These are phyloP conservation scores for Aegle marmelos DNA, from an alignment of 345 rosid genomes.

Conservation along the genomic window DNA sequence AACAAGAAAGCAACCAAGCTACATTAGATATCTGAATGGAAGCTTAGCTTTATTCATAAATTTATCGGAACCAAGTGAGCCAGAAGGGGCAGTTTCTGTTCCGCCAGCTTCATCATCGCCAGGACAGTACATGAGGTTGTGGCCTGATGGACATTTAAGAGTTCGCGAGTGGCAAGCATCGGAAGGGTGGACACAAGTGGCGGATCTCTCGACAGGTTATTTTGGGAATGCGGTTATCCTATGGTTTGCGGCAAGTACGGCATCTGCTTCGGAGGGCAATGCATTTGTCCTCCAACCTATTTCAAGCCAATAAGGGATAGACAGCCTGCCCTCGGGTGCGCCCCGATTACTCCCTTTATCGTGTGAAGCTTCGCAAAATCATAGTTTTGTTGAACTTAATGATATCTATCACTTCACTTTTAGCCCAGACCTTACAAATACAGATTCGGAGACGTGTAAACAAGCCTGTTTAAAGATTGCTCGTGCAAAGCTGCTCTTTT, in stretches of 20 bases:
- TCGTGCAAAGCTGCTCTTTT: slow-evolving; percentile 29
- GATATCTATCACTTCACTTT: slow-evolving; percentile 10
- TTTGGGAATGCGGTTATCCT: slow-evolving; percentile 27
- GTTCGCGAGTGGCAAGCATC: slow-evolving; percentile 12
- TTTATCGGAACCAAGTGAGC: slow-evolving; percentile 2
- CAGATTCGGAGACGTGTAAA: slow-evolving; percentile 13
- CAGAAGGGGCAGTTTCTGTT: not conserved
- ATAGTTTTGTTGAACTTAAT: slow-evolving; percentile 21
- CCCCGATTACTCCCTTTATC: slow-evolving; percentile 8
- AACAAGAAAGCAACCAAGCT: slow-evolving; percentile 8
- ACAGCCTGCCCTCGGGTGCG: slow-evolving; percentile 30
- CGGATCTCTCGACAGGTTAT: slow-evolving; percentile 16
- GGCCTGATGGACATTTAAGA: slow-evolving; percentile 28
- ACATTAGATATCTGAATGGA: slow-evolving; percentile 10
- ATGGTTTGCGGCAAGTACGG: slow-evolving; percentile 34
- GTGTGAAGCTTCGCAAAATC: slow-evolving; percentile 16
- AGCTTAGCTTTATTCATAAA: not conserved
- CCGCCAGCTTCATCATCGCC: not conserved
- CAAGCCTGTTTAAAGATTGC: slow-evolving; percentile 17
- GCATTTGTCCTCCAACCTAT: slow-evolving; percentile 27
- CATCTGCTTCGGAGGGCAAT: slow-evolving; percentile 25
- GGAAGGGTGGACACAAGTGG: slow-evolving; percentile 10
- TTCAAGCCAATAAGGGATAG: slow-evolving; percentile 13
- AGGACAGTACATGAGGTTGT: slow-evolving; percentile 15
- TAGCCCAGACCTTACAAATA: not conserved